These are phyloP conservation scores for Eucalyptus pumila DNA, from an alignment of 345 rosid species.

Conservation along the genomic window DNA sequence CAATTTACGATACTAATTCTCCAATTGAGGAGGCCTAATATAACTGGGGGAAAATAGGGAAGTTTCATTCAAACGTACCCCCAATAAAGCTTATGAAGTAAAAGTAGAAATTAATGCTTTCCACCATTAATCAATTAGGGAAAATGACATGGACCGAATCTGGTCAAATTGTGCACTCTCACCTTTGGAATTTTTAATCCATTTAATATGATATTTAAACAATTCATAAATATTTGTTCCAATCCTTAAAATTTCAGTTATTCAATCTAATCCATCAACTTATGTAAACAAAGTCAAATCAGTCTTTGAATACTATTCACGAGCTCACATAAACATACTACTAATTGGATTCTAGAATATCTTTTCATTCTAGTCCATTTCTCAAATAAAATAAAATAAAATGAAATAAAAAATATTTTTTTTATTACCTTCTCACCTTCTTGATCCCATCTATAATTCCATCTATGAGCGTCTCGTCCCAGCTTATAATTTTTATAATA, in stretches of 20 bases:
- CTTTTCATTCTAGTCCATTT: not conserved
- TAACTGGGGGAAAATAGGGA: not conserved
- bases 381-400: not conserved
- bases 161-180: not conserved
- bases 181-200: not conserved
- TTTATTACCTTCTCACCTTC: not conserved
- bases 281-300: not conserved
- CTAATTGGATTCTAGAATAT: not conserved
- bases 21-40: not conserved
- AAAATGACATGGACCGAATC: not conserved
- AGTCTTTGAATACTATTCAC: not conserved
- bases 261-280: not conserved
- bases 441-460: not conserved
- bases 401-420: not conserved
- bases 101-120: not conserved
- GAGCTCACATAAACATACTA: not conserved
- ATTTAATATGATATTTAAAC: not conserved
- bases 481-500: not conserved
- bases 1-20: not conserved
- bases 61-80: not conserved
- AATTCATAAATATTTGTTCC: not conserved
- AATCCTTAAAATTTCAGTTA: not conserved
- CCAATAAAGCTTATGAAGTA: no score
- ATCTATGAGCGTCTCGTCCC: fast-evolving
- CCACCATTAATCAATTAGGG: not conserved